Evolutionary conservation across 352 stramenopile species (phyloP), one percentile per base, ranked within the genome.

Genomic region (Halophytophthora polymorphica): DNA sequence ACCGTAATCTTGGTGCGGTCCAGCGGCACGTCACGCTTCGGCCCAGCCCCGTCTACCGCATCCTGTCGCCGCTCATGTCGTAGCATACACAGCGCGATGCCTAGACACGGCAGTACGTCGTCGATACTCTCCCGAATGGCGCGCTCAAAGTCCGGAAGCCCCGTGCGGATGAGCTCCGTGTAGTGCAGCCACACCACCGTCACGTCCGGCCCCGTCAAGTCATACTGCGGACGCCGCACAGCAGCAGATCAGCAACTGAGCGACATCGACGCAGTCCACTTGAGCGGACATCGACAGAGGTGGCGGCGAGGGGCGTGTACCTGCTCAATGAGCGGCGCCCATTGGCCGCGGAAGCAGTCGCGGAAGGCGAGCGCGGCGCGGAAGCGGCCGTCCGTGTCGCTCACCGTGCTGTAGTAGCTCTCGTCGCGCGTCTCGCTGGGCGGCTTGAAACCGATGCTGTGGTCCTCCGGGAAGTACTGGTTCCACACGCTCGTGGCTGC

Each of bases 401-500:
- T 76, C 42, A 86, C 77, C 13, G 65, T 46, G 21, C 54, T 67
- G 56, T 78, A 82, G 43, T 80, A 81, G 36, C 68, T 61, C 22
- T 53, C 44, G 2, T 65, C 62, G 33, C 71, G 69, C 42, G 71
- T 72, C 51, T 83, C 73, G 10, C 63, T 71, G 0, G 73, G 69
- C 25, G 58, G 57, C 1, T 56, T 56, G 15, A 69, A 41, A 14
- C 73, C 71, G 31, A 85, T 69, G 54, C 73, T 60, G 47, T 87
- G 75, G 55, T 90, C 77, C 19, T 82, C 60, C 2, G 77, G 75
- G 53, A 88, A 90, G 55, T 88, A 90, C 59, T 86, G 80, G 40
- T 61, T 86, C 80, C 80, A 90, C 31, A 90, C 80, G 52, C 73
- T 71, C 35, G 72, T 90, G 6, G 80, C 77, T 15, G 80, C 74